Evolutionary conservation across 202 grass and related monocot species (phyloP).

Genomic region (Panicum virgatum): DNA sequence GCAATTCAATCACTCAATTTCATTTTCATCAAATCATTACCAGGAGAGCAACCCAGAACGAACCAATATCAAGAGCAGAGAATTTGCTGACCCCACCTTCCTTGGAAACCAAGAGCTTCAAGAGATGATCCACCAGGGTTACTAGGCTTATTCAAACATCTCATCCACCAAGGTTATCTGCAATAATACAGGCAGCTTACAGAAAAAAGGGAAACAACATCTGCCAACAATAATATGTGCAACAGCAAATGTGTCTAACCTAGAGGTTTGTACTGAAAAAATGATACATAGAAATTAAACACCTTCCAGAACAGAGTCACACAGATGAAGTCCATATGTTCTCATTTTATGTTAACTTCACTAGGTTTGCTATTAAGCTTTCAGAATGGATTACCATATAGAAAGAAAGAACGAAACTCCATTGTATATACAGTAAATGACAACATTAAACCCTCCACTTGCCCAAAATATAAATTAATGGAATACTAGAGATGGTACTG

Average conservation of each 20-base stretch:
- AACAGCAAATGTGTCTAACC: background rate
- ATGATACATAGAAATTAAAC: background rate
- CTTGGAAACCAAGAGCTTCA: background rate
- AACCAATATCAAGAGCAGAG: background rate
- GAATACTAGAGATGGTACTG: background rate
- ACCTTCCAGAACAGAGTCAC: background rate
- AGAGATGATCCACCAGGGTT: conserved; percentile 4
- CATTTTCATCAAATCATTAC: conserved; percentile 3
- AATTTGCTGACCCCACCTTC: conserved; percentile 6
- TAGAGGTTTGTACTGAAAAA: background rate
- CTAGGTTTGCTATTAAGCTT: background rate
- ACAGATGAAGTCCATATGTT: background rate
- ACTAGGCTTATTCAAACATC: conserved; percentile 38
- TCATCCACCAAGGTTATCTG: conserved; percentile 43
- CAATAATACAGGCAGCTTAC: background rate
- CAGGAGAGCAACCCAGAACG: background rate
- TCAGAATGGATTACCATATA: background rate
- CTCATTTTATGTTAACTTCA: background rate
- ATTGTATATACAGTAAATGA: conserved; percentile 2
- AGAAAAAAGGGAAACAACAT: background rate
- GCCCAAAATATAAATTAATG: background rate
- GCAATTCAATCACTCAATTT: background rate
- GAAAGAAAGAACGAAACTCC: background rate
- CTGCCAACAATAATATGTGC: background rate
- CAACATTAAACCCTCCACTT: background rate